Conservation (phyloP, 2,329 filamentous ascomycete genomes). For the Camillea tinctor region DNA sequence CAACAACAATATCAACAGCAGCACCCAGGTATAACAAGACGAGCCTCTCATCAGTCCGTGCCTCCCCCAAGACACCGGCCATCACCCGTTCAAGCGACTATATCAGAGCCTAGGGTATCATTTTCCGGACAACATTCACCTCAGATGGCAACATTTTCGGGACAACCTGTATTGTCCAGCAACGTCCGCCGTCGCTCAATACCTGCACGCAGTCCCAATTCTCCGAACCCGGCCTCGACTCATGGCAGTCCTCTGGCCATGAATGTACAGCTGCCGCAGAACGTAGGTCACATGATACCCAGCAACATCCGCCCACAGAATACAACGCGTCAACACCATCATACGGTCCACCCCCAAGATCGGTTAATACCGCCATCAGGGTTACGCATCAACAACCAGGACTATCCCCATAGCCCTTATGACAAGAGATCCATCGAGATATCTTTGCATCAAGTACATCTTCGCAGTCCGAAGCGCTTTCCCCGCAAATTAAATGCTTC, state of each 20-base stretch:
- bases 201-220: neutral
- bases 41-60: neutral
- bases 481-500: constrained; percentile 21
- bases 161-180: neutral
- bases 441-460: constrained; percentile 46
- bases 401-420: constrained; percentile 42
- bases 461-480: constrained; percentile 49
- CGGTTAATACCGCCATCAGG: constrained; percentile 22
- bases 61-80: constrained; percentile 4
- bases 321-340: neutral
- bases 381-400: constrained; percentile 24
- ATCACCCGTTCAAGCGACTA: constrained; percentile 4
- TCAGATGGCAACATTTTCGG: constrained; percentile 4
- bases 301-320: constrained; percentile 1
- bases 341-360: constrained; percentile 3
- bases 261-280: neutral
- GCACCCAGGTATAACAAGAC: neutral
- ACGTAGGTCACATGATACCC: constrained; percentile 4
- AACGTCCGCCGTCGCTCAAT: neutral
- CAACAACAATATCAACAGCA: constrained; percentile 8
- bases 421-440: constrained; percentile 42
- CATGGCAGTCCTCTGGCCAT: neutral
- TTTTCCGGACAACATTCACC: constrained; percentile 1
- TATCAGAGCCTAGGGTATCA: neutral
- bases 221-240: neutral